Evolutionary conservation across 805 yeast species (phyloP), one percentile per base, ranked within the genome.

Genomic region (Pichia exigua): DNA sequence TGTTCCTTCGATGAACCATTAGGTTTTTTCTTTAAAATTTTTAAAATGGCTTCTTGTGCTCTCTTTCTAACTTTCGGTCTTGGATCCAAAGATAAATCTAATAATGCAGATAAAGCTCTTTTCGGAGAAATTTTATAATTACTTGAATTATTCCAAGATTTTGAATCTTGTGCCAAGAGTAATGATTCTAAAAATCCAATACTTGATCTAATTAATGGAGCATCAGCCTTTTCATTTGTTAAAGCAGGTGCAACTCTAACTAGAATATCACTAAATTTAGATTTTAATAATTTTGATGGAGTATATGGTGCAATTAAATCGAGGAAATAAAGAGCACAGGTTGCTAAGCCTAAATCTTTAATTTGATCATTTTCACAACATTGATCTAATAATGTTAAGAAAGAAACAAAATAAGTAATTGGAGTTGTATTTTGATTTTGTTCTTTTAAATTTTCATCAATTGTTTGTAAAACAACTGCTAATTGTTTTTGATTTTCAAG

Each of bases 1-100:
- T 92, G 97, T 42, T 80, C 84, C 6, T 83, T 76, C 15, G 83
- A 75, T 10, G 95, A 92, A 12, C 90, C 86, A 0, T 96, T 95
- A 3, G 87, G 84, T 55, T 77, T 77, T 15, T 47, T 45, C 2
- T 70, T 57, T 54, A 94, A 71, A 30, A 94, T 72, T 3, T 73
- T 76, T 46, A 75, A 70, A n/a, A 94, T 76, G 2, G 97, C 87
- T 52, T 94, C 99, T 61, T 83, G 85, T 1, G 98, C 96, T 73
- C 97, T 84, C 77, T 86, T 88, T 66, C 99, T 81, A 13, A 94
- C 95, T 62, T 94, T 94, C 39, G 99, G 99, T 64, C 98, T 80
- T 45, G 86, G 85, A 67, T 94, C 97, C 43, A 87, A 70, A 0
- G 92, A 80, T 55, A 89, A 74, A 65, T 87, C 89, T 53, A 91